These are phyloP conservation scores for maize (Zea mays) DNA, from an alignment of 176 grass and related monocot genomes.

Conservation along the genomic window DNA sequence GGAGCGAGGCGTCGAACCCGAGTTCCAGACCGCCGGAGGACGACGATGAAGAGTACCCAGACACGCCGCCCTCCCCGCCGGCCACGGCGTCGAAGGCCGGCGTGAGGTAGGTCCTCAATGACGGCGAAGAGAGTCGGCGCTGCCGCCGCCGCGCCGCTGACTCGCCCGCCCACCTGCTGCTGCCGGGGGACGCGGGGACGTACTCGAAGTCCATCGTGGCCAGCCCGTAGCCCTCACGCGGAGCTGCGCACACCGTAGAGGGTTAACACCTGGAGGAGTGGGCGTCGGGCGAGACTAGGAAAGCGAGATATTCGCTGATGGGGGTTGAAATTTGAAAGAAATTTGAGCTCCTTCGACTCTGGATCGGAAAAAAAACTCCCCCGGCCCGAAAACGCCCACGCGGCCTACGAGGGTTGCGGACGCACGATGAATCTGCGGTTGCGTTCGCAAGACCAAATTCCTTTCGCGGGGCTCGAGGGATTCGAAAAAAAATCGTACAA, in stretches of 20 bases:
- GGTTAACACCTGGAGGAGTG: neutral
- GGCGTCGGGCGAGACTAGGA: neutral
- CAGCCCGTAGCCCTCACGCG: constrained; percentile 8
- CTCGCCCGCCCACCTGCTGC: neutral
- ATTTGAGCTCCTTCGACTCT: constrained; percentile 11
- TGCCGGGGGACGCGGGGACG: too few relatives aligned
- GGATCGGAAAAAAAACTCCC: neutral
- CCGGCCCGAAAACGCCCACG: too few relatives aligned
- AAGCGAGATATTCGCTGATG: constrained; percentile 4
- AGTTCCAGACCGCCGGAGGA: constrained; percentile 48
- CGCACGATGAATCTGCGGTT: neutral
- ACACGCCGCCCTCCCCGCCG: neutral
- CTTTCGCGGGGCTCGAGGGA: neutral
- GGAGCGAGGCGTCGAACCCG: constrained; percentile 49
- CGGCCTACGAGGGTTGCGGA: neutral
- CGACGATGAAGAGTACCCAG: constrained; percentile 22
- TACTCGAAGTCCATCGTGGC: constrained; percentile 39
- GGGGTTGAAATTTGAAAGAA: constrained; percentile 9
- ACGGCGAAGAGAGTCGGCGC: constrained; percentile 50
- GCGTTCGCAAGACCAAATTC: neutral
- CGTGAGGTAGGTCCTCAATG: constrained; percentile 44
- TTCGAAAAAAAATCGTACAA: neutral
- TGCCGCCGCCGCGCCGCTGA: constrained; percentile 36
- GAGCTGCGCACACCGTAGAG: neutral
- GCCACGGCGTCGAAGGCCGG: constrained; percentile 57